phyloP scores from a whole-genome alignment of 495 filamentous ascomycete species.

The Parathielavia appendiculata region DNA sequence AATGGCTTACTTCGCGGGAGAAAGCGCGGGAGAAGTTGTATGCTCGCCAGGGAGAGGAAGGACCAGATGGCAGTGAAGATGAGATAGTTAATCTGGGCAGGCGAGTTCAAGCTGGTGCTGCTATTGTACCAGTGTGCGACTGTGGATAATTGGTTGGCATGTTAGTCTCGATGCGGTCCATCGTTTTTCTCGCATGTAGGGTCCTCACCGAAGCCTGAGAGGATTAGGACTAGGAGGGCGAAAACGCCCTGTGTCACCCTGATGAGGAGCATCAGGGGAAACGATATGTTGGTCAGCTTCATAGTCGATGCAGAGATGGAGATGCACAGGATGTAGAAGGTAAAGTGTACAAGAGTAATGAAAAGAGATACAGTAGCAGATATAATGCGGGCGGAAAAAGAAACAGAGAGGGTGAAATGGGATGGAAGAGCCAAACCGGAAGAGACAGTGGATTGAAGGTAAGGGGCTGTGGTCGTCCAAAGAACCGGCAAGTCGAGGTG shows the following conservation, averaged over 20 bases:
- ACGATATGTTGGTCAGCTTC: slow-evolving; percentile 18
- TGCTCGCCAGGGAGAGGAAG: slow-evolving; percentile 57
- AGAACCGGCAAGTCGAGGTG: not conserved
- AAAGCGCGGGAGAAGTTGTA: slow-evolving; percentile 59
- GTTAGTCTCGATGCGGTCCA: slow-evolving; percentile 12
- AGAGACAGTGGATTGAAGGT: slow-evolving; percentile 2
- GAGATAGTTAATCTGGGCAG: slow-evolving; percentile 64
- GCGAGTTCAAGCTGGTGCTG: slow-evolving; percentile 42
- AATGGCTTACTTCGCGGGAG: slow-evolving; percentile 33
- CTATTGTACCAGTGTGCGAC: slow-evolving; percentile 51
- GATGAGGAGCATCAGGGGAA: slow-evolving; percentile 29
- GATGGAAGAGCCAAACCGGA: not conserved
- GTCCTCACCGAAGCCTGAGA: slow-evolving; percentile 65
- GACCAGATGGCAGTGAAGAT: slow-evolving; percentile 65
- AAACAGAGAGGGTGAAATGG: not conserved
- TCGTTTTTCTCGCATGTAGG: not conserved
- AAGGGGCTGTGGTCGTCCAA: not conserved
- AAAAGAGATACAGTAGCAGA: not conserved
- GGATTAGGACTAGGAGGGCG: slow-evolving; percentile 59
- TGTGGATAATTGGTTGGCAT: slow-evolving; percentile 16
- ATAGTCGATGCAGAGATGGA: not conserved
- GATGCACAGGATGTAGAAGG: slow-evolving; percentile 5
- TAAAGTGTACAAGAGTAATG: not conserved
- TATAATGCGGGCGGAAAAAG: not conserved
- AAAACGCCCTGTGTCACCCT: slow-evolving; percentile 54